phyloP scores from a whole-genome alignment of 352 stramenopile species.

The Ochromonadaceae sp. region DNA sequence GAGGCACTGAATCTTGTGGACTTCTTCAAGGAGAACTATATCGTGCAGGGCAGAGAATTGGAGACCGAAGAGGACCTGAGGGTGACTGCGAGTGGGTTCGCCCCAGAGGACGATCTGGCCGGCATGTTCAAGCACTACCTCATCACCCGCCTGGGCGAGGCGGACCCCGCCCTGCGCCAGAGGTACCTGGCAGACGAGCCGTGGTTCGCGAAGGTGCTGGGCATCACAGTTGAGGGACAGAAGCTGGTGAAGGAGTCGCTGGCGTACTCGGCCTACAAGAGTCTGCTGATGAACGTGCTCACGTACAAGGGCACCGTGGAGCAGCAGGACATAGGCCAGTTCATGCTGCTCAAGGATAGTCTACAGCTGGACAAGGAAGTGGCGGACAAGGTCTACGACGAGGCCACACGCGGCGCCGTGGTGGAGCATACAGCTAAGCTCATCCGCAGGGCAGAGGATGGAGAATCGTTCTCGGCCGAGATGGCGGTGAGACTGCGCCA shows the following conservation, averaged over 20 bases:
- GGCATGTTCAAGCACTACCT: slow-evolving; percentile 4
- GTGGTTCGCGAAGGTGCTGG: neutral
- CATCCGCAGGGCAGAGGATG: neutral
- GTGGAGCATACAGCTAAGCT: neutral
- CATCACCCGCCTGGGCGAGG: neutral
- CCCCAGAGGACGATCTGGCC: neutral
- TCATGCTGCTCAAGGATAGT: neutral
- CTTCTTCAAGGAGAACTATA: neutral
- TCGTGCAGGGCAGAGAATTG: neutral
- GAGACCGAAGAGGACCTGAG: neutral
- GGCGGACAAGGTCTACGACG: neutral
- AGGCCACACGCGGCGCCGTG: neutral
- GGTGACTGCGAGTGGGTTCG: neutral
- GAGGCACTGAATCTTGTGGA: slow-evolving; percentile 9
- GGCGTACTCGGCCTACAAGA: neutral
- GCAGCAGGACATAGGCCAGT: neutral
- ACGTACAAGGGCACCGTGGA: neutral
- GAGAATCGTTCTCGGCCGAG: neutral
- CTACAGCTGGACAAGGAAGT: neutral
- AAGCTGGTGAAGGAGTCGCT: neutral
- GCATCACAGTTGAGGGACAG: neutral
- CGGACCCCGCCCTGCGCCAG: neutral
- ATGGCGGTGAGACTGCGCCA: neutral
- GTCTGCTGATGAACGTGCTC: neutral
- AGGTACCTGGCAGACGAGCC: neutral